Percentiles rank a stretch among this genome's conserved stretches.
These are phyloP conservation scores for Scheffersomyces stipitis DNA, from an alignment of 805 yeast species.

Conservation along the genomic window DNA sequence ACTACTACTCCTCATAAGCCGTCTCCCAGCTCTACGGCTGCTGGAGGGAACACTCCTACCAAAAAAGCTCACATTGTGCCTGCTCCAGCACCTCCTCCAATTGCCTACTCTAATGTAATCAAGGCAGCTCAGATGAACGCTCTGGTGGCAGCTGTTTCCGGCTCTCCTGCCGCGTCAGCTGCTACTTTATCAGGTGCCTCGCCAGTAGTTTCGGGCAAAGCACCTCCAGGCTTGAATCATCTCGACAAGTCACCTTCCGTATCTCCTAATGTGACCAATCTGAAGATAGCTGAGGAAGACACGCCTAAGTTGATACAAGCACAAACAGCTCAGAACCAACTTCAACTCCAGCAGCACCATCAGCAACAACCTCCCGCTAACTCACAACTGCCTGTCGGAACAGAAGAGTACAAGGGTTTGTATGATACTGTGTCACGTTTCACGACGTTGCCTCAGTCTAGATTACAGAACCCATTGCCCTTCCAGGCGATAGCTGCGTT, in stretches of 20 bases:
- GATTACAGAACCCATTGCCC: constrained; percentile 54
- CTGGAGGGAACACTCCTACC: constrained; percentile 10
- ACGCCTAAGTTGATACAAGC: too few species aligned
- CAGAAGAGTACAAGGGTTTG: constrained; percentile 15
- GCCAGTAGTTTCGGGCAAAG: constrained; percentile 8
- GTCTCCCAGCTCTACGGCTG: constrained; percentile 3
- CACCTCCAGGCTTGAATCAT: constrained; percentile 11
- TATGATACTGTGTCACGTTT: constrained; percentile 23
- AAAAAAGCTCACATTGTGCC: constrained; percentile 17
- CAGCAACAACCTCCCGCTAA: constrained; percentile 1
- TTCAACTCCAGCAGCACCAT: not conserved
- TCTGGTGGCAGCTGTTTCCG: constrained; percentile 5
- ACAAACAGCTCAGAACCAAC: too few species aligned
- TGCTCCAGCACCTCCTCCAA: constrained; percentile 24
- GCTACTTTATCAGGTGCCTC: constrained; percentile 10
- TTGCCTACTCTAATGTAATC: constrained; percentile 23
- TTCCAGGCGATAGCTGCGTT: constrained; percentile 53
- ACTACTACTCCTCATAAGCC: constrained; percentile 11
- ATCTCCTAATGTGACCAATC: constrained; percentile 3
- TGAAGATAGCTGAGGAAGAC: constrained; percentile 6
- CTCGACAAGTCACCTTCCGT: constrained; percentile 8
- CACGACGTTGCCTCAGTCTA: constrained; percentile 33
- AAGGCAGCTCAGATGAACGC: constrained; percentile 18
- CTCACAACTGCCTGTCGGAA: constrained; percentile 18
- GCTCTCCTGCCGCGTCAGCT: constrained; percentile 12